Evolutionary conservation across 2,329 filamentous ascomycete genomes (phyloP).

Genomic region (Thielaviopsis ethacetica): DNA sequence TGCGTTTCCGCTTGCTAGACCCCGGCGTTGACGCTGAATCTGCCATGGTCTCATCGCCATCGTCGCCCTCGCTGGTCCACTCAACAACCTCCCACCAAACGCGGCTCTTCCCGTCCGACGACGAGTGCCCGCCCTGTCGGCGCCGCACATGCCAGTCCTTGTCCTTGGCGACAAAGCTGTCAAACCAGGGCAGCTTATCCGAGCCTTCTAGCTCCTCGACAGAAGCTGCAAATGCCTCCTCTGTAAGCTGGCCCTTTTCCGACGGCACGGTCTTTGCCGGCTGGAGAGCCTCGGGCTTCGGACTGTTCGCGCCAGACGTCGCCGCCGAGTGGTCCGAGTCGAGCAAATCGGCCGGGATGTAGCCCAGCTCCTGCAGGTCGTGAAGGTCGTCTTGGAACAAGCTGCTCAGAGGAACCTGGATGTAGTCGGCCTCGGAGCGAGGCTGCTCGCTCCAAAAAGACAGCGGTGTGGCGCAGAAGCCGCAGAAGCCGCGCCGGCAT

Average conservation of each 20-base stretch:
- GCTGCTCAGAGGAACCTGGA: constrained; percentile 69
- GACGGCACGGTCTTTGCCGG: not conserved
- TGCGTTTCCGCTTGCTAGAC: not conserved
- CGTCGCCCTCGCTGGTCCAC: not conserved
- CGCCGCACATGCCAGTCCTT: not conserved
- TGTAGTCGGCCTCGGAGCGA: constrained; percentile 54
- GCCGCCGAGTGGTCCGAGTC: constrained; percentile 13
- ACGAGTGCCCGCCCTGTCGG: not conserved
- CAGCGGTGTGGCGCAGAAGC: constrained; percentile 76
- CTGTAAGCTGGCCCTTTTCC: not conserved
- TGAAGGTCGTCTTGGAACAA: constrained; percentile 54
- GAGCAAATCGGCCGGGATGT: constrained; percentile 35
- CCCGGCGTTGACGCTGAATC: not conserved
- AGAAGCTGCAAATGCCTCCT: not conserved
- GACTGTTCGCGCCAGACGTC: constrained; percentile 15
- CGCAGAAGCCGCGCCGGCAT: constrained; percentile 68
- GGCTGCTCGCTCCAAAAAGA: constrained; percentile 70
- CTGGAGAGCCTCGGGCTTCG: not conserved
- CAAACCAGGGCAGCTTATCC: not conserved
- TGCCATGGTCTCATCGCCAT: not conserved
- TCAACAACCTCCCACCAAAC: not conserved
- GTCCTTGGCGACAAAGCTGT: not conserved
- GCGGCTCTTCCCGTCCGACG: not conserved
- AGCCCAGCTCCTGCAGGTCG: constrained; percentile 54
- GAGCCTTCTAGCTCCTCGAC: not conserved